Evolutionary conservation across 2,329 filamentous ascomycete species (phyloP).

Genomic region (Lizonia empirigonia): DNA sequence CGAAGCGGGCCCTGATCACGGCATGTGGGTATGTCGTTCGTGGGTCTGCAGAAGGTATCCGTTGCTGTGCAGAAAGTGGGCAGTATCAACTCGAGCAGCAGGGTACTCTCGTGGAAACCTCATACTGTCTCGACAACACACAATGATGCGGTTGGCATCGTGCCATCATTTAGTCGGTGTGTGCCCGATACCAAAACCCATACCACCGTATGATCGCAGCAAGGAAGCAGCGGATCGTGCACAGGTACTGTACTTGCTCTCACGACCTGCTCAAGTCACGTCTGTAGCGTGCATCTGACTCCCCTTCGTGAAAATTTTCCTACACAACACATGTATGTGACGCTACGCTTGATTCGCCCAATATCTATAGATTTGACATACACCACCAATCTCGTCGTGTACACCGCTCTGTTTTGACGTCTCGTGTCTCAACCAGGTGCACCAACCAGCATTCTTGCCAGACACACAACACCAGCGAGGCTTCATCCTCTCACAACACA

Average conservation of each 20-base stretch:
- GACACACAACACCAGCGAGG: conserved; percentile 28
- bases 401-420: conserved; percentile 39
- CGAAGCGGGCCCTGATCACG: conserved; percentile 14
- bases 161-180: conserved; percentile 17
- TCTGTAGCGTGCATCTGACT: conserved; percentile 19
- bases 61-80: conserved; percentile 26
- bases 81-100: conserved; percentile 6
- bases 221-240: conserved; percentile 12
- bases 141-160: conserved; percentile 3
- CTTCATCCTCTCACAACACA: conserved; percentile 29
- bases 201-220: conserved; percentile 15
- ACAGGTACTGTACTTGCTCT: conserved; percentile 3
- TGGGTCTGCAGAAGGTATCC: conserved; percentile 22
- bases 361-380: conserved; percentile 17
- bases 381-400: conserved; percentile 27
- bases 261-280: conserved; percentile 11
- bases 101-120: conserved; percentile 17
- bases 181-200: conserved; percentile 11
- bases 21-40: conserved; percentile 26
- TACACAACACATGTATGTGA: conserved; percentile 21
- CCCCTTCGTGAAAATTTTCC: conserved; percentile 28
- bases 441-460: conserved; percentile 37
- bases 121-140: conserved; percentile 15
- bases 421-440: conserved; percentile 24
- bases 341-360: conserved; percentile 13